phyloP scores from a whole-genome alignment of 2,329 filamentous ascomycete genomes.

The Colletotrichum noveboracense region DNA sequence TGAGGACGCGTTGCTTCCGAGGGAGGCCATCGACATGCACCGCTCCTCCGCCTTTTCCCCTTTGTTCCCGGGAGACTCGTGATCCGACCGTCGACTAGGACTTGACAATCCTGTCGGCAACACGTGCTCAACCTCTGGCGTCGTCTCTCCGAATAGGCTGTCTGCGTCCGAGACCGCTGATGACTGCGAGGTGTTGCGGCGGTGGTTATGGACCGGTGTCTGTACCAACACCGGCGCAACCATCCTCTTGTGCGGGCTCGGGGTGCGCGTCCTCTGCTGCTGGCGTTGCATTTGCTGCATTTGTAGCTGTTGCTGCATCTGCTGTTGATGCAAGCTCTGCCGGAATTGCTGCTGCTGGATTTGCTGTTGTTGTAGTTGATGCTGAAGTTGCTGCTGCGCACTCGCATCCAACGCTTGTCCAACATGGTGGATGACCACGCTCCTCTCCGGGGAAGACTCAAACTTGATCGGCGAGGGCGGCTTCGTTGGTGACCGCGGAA shows the following conservation, averaged over 20 bases:
- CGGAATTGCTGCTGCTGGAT: not conserved
- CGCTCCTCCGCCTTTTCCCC: constrained; percentile 6
- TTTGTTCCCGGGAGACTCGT: constrained; percentile 23
- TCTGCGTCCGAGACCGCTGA: constrained; percentile 32
- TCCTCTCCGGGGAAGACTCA: not conserved
- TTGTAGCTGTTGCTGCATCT: not conserved
- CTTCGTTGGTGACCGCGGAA: not conserved
- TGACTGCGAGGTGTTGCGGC: constrained; percentile 5
- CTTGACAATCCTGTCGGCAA: constrained; percentile 44
- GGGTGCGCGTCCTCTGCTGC: not conserved
- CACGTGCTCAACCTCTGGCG: constrained; percentile 34
- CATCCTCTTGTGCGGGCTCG: constrained; percentile 5
- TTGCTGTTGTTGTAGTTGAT: not conserved
- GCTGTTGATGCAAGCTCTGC: not conserved
- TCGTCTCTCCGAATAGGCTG: constrained; percentile 43
- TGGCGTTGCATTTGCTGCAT: not conserved
- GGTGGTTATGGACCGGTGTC: not conserved
- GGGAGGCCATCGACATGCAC: constrained; percentile 29
- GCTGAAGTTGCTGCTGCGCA: not conserved
- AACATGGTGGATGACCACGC: not conserved
- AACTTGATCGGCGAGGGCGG: not conserved
- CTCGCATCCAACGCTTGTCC: not conserved
- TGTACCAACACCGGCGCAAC: not conserved
- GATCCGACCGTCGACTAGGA: constrained; percentile 43
- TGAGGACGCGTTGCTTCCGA: constrained; percentile 53